Evolutionary conservation across 139 green algal genomes (phyloP).

Genomic region (Yamagishiella unicocca): DNA sequence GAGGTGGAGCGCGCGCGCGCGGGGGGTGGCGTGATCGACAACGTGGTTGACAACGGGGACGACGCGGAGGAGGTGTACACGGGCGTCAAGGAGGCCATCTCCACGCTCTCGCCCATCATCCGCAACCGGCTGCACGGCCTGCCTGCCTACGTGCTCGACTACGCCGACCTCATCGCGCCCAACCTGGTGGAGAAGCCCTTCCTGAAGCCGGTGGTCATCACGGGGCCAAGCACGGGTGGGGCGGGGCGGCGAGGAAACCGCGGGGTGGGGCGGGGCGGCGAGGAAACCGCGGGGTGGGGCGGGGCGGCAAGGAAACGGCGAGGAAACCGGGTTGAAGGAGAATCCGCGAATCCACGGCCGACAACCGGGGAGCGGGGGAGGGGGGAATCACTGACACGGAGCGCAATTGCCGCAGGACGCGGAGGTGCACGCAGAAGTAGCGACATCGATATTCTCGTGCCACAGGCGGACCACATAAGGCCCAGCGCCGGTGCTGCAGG

Average conservation of each 20-base stretch:
- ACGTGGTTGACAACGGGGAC: constrained; percentile 42
- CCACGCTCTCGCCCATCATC: constrained; percentile 78
- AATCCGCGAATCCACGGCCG: no score
- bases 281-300: neutral
- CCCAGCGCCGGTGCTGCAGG: no score
- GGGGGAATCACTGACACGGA: no score
- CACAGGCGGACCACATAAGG: no score
- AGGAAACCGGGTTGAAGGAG: no score
- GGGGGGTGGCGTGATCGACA: constrained; percentile 11
- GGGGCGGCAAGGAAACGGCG: neutral
- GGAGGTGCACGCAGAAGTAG: no score
- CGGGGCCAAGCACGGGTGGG: constrained; percentile 49
- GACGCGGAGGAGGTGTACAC: constrained; percentile 21
- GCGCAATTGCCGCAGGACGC: no score
- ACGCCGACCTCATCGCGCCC: constrained; percentile 84
- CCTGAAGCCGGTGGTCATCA: constrained; percentile 72
- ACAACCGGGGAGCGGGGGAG: no score
- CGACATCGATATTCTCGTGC: no score
- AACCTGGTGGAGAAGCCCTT: constrained; percentile 84
- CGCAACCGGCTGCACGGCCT: constrained; percentile 80
- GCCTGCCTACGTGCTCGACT: constrained; percentile 86
- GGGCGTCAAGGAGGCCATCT: constrained; percentile 78
- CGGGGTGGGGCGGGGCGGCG: neutral
- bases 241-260: no score
- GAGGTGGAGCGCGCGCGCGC: constrained; percentile 45